Evolutionary conservation across 164 flowering plant genomes (phyloP).

Genomic region (grape (Vitis vinifera)): ASM3070453v1 NC_081811.1:10424001-10424500

Average conservation of each 20-base stretch:
- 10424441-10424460: no score
- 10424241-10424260: slow-evolving; percentile 30
- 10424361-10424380: no score
- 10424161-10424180: slow-evolving; percentile 31
- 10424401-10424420: no score
- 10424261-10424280: slow-evolving; percentile 6
- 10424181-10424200: slow-evolving; percentile 36
- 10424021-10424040: slow-evolving; percentile 16
- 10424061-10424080: no score
- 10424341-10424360: no score
- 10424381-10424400: no score
- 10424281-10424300: background rate
- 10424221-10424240: slow-evolving; percentile 38
- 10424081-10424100: no score
- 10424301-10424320: no score
- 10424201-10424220: slow-evolving; percentile 32
- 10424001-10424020: slow-evolving; percentile 16
- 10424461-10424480: no score
- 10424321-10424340: no score
- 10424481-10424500: no score
- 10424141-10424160: slow-evolving; percentile 30
- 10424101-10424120: background rate
- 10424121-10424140: slow-evolving; percentile 38
- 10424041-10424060: background rate
- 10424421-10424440: no score